Evolutionary conservation across 352 stramenopile genomes (phyloP).

Genomic region (Peronospora destructor): DNA sequence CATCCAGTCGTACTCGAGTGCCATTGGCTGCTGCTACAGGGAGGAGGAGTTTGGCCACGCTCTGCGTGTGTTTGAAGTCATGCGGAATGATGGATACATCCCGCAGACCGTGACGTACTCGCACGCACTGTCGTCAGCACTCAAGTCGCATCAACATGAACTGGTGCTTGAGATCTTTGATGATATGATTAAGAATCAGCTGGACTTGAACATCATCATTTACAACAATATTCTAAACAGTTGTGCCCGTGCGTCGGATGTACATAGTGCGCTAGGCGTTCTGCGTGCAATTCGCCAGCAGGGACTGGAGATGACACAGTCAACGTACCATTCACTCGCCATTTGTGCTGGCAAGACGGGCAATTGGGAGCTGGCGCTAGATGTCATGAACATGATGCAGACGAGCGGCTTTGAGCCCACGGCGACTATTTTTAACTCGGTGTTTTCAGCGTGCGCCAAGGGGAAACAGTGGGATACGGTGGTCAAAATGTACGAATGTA

Average conservation of each 20-base stretch:
- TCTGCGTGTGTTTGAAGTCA: conserved; percentile 83
- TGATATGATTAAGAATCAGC: conserved; percentile 71
- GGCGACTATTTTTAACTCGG: conserved; percentile 72
- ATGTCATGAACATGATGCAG: conserved; percentile 48
- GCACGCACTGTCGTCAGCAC: conserved; percentile 68
- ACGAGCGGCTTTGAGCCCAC: conserved; percentile 48
- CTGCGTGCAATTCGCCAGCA: conserved; percentile 57
- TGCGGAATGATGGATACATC: conserved; percentile 79
- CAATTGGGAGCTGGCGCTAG: conserved; percentile 59
- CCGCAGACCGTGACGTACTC: conserved; percentile 79
- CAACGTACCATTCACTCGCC: conserved; percentile 72
- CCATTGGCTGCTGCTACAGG: conserved; percentile 76
- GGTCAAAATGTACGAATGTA: conserved; percentile 52
- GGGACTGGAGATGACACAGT: conserved; percentile 58
- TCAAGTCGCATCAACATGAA: conserved; percentile 72
- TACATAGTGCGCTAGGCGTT: conserved; percentile 61
- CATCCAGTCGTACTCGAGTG: conserved; percentile 77
- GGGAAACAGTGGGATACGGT: conserved; percentile 65
- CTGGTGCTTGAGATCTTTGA: conserved; percentile 86
- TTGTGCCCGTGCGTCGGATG: conserved; percentile 63
- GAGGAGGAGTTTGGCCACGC: conserved; percentile 56
- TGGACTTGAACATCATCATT: conserved; percentile 68
- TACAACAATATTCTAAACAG: conserved; percentile 86
- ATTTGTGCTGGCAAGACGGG: conserved; percentile 75
- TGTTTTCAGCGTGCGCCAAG: conserved; percentile 73